A percentile compares a stretch with the other conserved stretches of the same genome.
Evolutionary conservation across 306 rosid genomes (phyloP).

Genomic region (Cicer bijugum): DNA sequence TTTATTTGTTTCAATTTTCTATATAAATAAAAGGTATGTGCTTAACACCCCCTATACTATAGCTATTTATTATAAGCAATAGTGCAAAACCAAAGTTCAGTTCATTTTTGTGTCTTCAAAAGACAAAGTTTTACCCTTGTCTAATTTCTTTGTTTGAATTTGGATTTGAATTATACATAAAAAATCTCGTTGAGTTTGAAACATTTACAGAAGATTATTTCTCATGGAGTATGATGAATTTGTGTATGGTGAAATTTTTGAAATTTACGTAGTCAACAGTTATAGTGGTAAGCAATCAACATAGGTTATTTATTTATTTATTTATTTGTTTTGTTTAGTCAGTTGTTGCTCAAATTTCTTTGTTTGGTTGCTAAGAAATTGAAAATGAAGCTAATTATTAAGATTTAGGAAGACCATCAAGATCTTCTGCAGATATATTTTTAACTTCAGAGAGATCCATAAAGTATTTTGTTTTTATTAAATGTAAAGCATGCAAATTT

Average conservation of each 20-base stretch:
- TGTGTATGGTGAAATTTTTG: slow-evolving; percentile 50
- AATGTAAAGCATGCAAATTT: not conserved
- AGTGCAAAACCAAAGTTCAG: slow-evolving; percentile 6
- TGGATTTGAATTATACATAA: slow-evolving; percentile 35
- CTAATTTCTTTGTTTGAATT: slow-evolving; percentile 23
- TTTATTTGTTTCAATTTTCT: not conserved
- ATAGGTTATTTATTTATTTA: not conserved
- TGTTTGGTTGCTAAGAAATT: slow-evolving; percentile 49
- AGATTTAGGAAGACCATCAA: not conserved
- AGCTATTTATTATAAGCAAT: slow-evolving; percentile 18
- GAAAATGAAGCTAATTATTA: slow-evolving; percentile 19
- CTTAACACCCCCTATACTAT: not conserved
- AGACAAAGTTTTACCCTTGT: slow-evolving; percentile 41
- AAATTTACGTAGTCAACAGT: slow-evolving; percentile 16
- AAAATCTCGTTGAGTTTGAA: slow-evolving; percentile 10
- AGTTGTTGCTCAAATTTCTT: slow-evolving; percentile 10
- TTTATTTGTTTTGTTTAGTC: slow-evolving; percentile 2
- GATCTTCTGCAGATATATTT: not conserved
- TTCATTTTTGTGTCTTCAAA: slow-evolving; percentile 24
- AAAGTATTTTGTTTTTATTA: not conserved
- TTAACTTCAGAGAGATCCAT: not conserved
- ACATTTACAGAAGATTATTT: slow-evolving; percentile 15
- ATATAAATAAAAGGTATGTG: slow-evolving; percentile 40
- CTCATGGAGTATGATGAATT: slow-evolving; percentile 66
- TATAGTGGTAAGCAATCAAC: slow-evolving; percentile 43